Percentiles rank a stretch among this genome's conserved stretches.
Evolutionary conservation across 2,329 filamentous ascomycete genomes (phyloP).

Genomic region (Paraconiothyrium sp.): DNA sequence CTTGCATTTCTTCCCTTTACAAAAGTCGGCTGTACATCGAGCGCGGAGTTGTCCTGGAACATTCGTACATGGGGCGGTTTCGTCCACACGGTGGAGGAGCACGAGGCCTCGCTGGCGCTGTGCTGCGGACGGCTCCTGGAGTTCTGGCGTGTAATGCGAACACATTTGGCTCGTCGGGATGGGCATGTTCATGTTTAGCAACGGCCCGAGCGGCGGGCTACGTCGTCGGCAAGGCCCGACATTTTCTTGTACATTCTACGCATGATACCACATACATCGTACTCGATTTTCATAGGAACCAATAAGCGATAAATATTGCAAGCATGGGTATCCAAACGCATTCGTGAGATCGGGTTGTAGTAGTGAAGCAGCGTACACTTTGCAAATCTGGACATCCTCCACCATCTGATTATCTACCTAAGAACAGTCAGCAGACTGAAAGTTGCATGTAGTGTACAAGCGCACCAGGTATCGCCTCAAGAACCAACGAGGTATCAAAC

Average conservation of each 20-base stretch:
- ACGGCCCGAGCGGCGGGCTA: neutral
- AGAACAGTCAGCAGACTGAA: constrained; percentile 16
- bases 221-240: neutral
- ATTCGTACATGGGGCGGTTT: no score
- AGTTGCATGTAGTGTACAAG: constrained; percentile 20
- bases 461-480: constrained; percentile 20
- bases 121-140: neutral
- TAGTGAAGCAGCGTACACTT: neutral
- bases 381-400: constrained; percentile 10
- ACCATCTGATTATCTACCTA: constrained; percentile 11
- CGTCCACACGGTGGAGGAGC: neutral
- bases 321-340: neutral
- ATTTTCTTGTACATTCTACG: constrained; percentile 14
- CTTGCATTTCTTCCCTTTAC: neutral
- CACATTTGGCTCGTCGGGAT: neutral
- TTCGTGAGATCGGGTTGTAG: neutral
- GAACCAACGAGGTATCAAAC: constrained; percentile 29
- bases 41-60: neutral
- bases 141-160: constrained; percentile 1
- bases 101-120: neutral
- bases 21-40: neutral
- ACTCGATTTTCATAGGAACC: neutral
- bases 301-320: neutral
- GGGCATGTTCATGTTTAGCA: neutral
- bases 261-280: constrained; percentile 18